Evolutionary conservation across 1,284 basidiomycete genomes (phyloP).

Genomic region (Pseudozyma tsukubaensis): DNA sequence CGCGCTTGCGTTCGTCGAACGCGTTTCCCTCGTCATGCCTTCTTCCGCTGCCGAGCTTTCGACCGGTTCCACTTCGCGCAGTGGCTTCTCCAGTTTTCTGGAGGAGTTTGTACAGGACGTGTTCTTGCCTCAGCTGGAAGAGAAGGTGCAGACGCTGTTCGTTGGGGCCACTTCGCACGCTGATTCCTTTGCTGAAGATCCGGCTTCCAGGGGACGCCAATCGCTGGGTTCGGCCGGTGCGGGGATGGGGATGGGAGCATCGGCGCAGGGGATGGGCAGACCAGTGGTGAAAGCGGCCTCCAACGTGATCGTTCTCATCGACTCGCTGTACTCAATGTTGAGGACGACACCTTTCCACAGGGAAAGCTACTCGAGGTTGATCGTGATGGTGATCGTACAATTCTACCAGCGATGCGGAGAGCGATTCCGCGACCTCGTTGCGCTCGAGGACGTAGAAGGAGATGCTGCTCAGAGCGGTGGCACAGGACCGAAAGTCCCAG

Average conservation of each 20-base stretch:
- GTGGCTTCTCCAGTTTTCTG: conserved; percentile 81
- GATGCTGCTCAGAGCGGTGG: not conserved
- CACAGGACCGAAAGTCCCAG: not conserved
- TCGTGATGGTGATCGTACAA: conserved; percentile 93
- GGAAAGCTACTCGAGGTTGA: conserved; percentile 84
- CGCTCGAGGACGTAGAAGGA: conserved; percentile 50
- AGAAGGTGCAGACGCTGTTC: conserved; percentile 76
- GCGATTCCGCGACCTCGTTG: conserved; percentile 81
- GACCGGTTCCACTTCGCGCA: conserved; percentile 47
- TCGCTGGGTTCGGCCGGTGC: too few relatives aligned
- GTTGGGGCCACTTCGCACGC: conserved; percentile 69
- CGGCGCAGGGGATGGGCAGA: too few relatives aligned
- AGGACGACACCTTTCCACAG: conserved; percentile 93
- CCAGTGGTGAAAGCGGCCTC: conserved; percentile 87
- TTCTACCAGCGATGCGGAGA: conserved; percentile 95
- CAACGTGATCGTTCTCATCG: conserved; percentile 88
- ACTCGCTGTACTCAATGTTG: conserved; percentile 92
- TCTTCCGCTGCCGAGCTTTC: conserved; percentile 57
- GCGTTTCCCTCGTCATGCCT: conserved; percentile 70
- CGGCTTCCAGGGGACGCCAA: conserved; percentile 17
- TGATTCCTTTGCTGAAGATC: conserved; percentile 74
- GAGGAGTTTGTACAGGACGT: conserved; percentile 94
- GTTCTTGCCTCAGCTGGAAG: conserved; percentile 93
- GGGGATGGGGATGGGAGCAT: too few relatives aligned
- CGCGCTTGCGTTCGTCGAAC: conserved; percentile 84